Percentiles rank a stretch among this genome's conserved stretches.
Evolutionary conservation across 2,329 filamentous ascomycete genomes (phyloP).

Genomic region (Colletotrichum echinochloae): DNA sequence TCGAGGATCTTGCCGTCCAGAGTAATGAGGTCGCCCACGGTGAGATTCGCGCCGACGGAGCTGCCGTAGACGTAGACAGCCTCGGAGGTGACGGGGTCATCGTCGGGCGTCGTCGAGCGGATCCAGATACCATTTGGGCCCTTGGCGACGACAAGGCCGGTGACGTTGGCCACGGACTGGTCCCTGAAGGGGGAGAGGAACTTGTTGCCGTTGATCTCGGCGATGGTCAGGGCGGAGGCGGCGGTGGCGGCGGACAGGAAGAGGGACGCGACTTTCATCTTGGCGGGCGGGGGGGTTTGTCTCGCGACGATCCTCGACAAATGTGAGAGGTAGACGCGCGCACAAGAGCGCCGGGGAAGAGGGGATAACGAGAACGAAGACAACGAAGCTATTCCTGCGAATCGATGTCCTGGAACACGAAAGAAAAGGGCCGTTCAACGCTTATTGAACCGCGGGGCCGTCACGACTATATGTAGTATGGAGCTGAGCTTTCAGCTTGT

Average conservation of each 20-base stretch:
- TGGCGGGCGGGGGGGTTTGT: slow-evolving; percentile 20
- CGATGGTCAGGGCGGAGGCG: slow-evolving; percentile 61
- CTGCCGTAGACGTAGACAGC: slow-evolving; percentile 74
- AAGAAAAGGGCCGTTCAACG: neutral
- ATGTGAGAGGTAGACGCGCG: neutral
- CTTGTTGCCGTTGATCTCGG: slow-evolving; percentile 74
- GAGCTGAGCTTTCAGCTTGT: slow-evolving; percentile 9
- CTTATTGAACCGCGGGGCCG: neutral
- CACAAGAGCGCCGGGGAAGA: slow-evolving; percentile 12
- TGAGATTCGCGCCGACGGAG: slow-evolving; percentile 61
- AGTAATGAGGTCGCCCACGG: slow-evolving; percentile 72
- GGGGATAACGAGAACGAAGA: slow-evolving; percentile 10
- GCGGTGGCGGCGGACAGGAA: slow-evolving; percentile 47
- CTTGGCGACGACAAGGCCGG: slow-evolving; percentile 74
- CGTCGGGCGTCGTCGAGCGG: slow-evolving; percentile 68
- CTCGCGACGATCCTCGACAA: neutral
- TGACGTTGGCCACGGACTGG: slow-evolving; percentile 67
- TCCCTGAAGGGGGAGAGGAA: slow-evolving; percentile 72
- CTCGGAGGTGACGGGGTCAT: slow-evolving; percentile 69
- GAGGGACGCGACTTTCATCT: slow-evolving; percentile 49
- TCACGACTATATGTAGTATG: slow-evolving; percentile 11
- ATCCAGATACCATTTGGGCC: slow-evolving; percentile 73
- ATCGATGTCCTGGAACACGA: slow-evolving; percentile 30
- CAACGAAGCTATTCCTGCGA: slow-evolving; percentile 13
- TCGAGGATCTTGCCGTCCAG: slow-evolving; percentile 71